Percentiles rank a stretch among this genome's conserved stretches.
Conservation (phyloP, 176 grass and related monocot genomes). For the Olyra latifolia region DNA sequence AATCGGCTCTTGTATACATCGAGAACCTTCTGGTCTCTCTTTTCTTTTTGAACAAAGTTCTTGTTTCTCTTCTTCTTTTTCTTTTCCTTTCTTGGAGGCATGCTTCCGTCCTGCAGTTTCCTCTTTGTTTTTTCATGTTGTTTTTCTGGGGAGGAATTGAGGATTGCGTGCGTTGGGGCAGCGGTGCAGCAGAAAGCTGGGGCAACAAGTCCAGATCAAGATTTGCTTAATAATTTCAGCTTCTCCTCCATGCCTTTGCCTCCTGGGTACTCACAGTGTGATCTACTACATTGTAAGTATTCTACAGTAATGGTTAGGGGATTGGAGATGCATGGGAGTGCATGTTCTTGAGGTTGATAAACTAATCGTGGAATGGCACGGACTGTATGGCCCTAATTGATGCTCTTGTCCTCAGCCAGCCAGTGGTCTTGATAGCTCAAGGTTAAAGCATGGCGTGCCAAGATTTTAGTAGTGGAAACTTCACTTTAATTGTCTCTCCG, state of each 20-base stretch:
- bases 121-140: background rate
- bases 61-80: background rate
- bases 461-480: background rate
- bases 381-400: background rate
- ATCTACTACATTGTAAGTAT: background rate
- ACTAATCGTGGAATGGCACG: background rate
- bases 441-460: slow-evolving; percentile 28
- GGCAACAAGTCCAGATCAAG: background rate
- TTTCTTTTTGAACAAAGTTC: background rate
- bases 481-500: slow-evolving; percentile 19
- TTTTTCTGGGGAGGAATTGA: background rate
- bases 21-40: background rate
- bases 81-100: background rate
- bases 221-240: background rate
- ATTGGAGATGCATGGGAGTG: background rate
- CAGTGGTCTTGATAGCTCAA: background rate
- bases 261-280: background rate
- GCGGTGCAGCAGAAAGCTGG: background rate
- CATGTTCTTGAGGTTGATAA: slow-evolving; percentile 19
- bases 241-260: background rate
- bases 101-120: background rate
- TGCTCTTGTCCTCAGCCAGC: background rate
- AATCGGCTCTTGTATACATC: background rate
- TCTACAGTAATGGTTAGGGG: no score
- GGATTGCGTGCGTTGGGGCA: slow-evolving; percentile 16